Conservation (phyloP, 345 rosid species). For the Trapa bicornis region DNA sequence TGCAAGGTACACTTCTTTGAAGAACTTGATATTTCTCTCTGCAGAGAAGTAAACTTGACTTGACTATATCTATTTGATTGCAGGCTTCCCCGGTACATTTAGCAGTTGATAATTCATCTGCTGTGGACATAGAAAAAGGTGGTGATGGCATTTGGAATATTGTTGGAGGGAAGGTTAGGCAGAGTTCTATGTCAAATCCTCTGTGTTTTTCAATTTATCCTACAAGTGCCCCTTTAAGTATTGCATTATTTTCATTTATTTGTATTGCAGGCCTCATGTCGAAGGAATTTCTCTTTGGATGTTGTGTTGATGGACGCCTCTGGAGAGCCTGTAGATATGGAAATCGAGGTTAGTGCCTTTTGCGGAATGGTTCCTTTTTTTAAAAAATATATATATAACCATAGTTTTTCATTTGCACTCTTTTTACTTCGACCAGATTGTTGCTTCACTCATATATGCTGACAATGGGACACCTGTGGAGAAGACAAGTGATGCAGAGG, state of each 20-base stretch:
- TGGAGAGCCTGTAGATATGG: conserved; percentile 45
- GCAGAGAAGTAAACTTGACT: conserved; percentile 1
- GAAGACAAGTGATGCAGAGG: conserved; percentile 50
- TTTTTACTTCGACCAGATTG: conserved; percentile 30
- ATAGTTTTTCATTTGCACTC: background rate
- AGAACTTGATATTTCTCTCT: background rate
- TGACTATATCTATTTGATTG: conserved; percentile 13
- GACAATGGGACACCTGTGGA: conserved; percentile 53
- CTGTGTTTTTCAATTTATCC: background rate
- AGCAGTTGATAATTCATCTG: conserved; percentile 43
- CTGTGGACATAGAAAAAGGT: conserved; percentile 51
- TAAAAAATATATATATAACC: background rate
- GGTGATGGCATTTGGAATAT: conserved; percentile 66
- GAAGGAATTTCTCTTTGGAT: conserved; percentile 61
- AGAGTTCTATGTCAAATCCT: conserved; percentile 2
- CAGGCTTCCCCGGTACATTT: conserved; percentile 61
- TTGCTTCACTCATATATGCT: conserved; percentile 66
- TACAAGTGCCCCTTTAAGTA: background rate
- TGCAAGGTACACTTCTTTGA: conserved; percentile 25
- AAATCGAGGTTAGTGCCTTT: conserved; percentile 43
- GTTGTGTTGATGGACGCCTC: conserved; percentile 54
- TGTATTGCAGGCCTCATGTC: conserved; percentile 47
- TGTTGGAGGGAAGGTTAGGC: conserved; percentile 65
- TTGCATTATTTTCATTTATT: background rate
- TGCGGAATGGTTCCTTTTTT: background rate